Base-by-base conservation (phyloP, 169 alveolate species). In the Eimeria tenella region DNA sequence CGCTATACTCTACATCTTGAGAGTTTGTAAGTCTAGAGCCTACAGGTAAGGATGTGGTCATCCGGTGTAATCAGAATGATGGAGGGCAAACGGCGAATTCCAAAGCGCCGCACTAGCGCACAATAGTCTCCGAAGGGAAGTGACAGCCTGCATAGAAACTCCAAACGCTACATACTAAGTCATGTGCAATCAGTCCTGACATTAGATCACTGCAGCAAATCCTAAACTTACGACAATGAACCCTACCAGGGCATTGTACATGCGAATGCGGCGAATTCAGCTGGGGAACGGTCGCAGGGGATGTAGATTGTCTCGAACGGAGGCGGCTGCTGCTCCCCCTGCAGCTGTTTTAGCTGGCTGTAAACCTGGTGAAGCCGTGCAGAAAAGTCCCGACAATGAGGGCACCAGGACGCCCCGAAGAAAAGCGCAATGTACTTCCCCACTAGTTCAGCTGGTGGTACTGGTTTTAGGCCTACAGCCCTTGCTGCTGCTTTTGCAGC, bases 171-270 rank as follows among this genome's bases (percentile, higher is more conserved):
- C 19, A 56, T 56, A 10, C 49, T 15, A 11, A 60, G 6, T 42
- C 94, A 11, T 56, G 53, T 4, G 65, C 77, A 19, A 49, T 86
- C 52, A 23, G 42, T 25, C 49, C 77, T 68, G n/a, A 17, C 77
- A 4, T 7, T 6, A 58, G 68, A n/a, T 6, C 19, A n/a, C 23
- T 60, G 25, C 82, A 31, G 82, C 8, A 73, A 5, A 31, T 31
- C 60, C 79, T 21, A 74, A 4, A 13, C 68, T n/a, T 4, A 1
- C 7, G 23, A 2, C 58, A 71, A 31, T 19, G 15, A 49, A 25
- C 49, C 94, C 21, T 56, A 74, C 94, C 94, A 74, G 49, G 94
- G 94, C 94, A 89, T 74, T 63, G 94, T 74, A 11, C 17, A 62
- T 31, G 73, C 94, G 89, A 89, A 89, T 21, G 87, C 79, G 23